Evolutionary conservation across 2,329 filamentous ascomycete genomes (phyloP), one percentile per base, ranked within the genome.

Genomic region (Sarocladium kiliense): DNA sequence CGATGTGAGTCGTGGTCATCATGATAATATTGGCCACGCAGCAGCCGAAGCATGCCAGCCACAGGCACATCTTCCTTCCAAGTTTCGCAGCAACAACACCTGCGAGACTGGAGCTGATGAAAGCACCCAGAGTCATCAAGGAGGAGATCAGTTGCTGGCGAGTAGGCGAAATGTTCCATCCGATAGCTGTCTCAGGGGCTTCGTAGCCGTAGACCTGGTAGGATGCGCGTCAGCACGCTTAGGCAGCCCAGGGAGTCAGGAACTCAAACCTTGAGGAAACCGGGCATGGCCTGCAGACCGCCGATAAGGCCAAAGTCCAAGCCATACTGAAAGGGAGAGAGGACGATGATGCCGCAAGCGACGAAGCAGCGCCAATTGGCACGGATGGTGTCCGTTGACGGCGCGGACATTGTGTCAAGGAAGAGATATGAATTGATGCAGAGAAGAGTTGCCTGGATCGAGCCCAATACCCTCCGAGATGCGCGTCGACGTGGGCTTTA

Each of bases 31-130:
- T 51, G 27, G 47, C 47, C 3, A 51, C 47, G 47, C 47, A 51
- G 47, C 47, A 51, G 26, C 26, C 47, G 6, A 51, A 10, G 30
- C 47, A 51, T 26, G 47, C 47, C 14, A 51, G 27, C 47, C 47
- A 51, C n/a, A 51, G 47, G 19, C 47, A 51, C 47, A 51, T 51
- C 47, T 51, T 51, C 47, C 47, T 51, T 10, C 47, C 47, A n/a
- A 51, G 47, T 27, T 36, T 51, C 47, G 26, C 47, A 12, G 47
- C 47, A 23, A 36, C 47, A 10, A 51, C 47, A 12, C 47, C 47
- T 3, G 47, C 47, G 14, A 51, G 26, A 23, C 27, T 51, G 26
- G 47, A 18, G 47, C 47, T 51, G 47, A 51, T 51, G 27, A 51
- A 51, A 14, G 47, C 47, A 19, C 47, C 47, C 27, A 51, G 47